Evolutionary conservation across 2,329 filamentous ascomycete species (phyloP).

Genomic region (Westerdykella sp.): DNA sequence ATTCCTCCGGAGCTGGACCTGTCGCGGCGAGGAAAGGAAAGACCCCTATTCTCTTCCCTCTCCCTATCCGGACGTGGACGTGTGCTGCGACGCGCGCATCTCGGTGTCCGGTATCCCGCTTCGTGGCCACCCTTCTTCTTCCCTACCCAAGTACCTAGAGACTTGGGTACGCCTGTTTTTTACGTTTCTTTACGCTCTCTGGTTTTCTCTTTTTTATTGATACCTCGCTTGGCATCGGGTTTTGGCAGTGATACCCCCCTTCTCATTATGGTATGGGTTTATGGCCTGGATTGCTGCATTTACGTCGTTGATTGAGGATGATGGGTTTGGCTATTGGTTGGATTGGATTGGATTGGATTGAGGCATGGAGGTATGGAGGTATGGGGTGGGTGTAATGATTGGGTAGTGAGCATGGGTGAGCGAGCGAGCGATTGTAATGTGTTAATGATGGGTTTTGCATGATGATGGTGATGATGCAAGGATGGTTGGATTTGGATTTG

Average conservation of each 20-base stretch:
- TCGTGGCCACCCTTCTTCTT: too few species aligned
- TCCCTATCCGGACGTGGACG: background rate
- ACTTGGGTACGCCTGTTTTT: slow-evolving; percentile 2
- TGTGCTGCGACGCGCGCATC: too few species aligned
- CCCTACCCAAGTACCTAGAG: background rate
- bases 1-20: background rate
- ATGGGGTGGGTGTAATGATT: too few species aligned
- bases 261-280: slow-evolving; percentile 6
- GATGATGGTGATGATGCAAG: too few species aligned
- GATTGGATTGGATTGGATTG: too few species aligned
- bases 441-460: background rate
- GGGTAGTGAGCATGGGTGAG: background rate
- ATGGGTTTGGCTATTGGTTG: background rate
- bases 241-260: slow-evolving; percentile 29
- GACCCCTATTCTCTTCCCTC: background rate
- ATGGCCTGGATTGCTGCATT: slow-evolving; percentile 22
- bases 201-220: slow-evolving; percentile 20
- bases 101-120: background rate
- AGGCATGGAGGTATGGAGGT: too few species aligned
- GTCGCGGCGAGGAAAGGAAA: background rate
- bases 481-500: too few species aligned
- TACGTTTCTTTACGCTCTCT: slow-evolving; percentile 11
- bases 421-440: background rate
- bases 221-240: slow-evolving; percentile 6
- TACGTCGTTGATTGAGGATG: slow-evolving; percentile 8